Evolutionary conservation across 805 yeast genomes (phyloP).

Genomic region (Blastobotrys chiropterorum): DNA sequence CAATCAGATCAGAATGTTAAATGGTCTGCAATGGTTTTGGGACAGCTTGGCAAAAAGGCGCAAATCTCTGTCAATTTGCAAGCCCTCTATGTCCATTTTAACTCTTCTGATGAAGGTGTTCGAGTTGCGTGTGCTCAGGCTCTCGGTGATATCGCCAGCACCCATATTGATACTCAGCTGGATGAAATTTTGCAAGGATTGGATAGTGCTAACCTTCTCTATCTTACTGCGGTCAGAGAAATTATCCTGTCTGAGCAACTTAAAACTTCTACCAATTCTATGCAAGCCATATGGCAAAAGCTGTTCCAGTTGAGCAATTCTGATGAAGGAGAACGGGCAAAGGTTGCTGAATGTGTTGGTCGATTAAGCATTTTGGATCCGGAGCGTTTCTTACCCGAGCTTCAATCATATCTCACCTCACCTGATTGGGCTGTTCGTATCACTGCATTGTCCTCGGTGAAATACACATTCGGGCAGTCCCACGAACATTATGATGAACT

Average conservation of each 20-base stretch:
- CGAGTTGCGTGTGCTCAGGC: constrained; percentile 47
- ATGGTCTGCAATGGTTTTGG: constrained; percentile 42
- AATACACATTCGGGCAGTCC: constrained; percentile 32
- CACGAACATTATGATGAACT: constrained; percentile 19
- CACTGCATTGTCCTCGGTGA: constrained; percentile 33
- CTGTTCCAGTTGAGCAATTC: constrained; percentile 13
- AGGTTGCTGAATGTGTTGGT: constrained; percentile 25
- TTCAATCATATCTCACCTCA: constrained; percentile 24
- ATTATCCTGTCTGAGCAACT: constrained; percentile 10
- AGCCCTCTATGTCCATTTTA: constrained; percentile 33
- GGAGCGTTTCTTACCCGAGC: constrained; percentile 26
- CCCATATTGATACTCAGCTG: constrained; percentile 36
- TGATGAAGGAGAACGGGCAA: constrained; percentile 13
- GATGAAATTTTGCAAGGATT: constrained; percentile 33
- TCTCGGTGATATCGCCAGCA: constrained; percentile 43
- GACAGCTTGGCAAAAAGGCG: constrained; percentile 40
- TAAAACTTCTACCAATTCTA: constrained; percentile 13
- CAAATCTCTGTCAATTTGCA: constrained; percentile 31
- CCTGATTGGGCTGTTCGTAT: constrained; percentile 20
- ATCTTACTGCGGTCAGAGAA: constrained; percentile 32
- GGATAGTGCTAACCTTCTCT: constrained; percentile 22
- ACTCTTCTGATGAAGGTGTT: constrained; percentile 31
- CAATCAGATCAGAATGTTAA: constrained; percentile 19
- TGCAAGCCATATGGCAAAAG: constrained; percentile 19
- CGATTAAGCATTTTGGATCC: constrained; percentile 26